Conservation (phyloP, 225 moss, liverwort and hornwort species). For the Physcomitrellopsis africana region DNA sequence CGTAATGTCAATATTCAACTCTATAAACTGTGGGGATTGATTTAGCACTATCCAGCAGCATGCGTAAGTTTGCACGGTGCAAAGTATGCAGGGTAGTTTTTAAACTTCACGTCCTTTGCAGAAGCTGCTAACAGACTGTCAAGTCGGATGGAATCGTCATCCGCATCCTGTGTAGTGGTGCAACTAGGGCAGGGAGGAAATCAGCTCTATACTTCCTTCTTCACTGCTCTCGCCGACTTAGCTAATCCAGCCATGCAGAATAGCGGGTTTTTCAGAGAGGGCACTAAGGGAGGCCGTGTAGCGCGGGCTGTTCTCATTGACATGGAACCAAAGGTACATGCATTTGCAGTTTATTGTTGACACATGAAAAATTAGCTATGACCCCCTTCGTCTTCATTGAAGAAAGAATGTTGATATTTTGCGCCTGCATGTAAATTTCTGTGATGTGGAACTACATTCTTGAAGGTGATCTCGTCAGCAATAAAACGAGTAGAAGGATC, state of each 20-base stretch:
- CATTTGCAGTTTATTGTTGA: slow-evolving; percentile 4
- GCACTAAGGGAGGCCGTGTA: slow-evolving; percentile 34
- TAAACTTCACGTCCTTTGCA: not conserved
- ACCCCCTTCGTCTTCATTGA: not conserved
- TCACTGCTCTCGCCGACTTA: slow-evolving; percentile 67
- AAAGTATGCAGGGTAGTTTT: not conserved
- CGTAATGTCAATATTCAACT: not conserved
- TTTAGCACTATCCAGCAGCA: slow-evolving; percentile 2
- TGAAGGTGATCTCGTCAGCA: slow-evolving; percentile 69
- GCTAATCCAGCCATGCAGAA: slow-evolving; percentile 33
- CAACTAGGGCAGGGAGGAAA: slow-evolving; percentile 98
- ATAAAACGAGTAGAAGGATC: slow-evolving; percentile 44
- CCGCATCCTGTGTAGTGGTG: slow-evolving; percentile 72
- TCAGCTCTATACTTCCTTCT: slow-evolving; percentile 77
- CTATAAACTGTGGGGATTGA: not conserved
- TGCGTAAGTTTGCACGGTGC: slow-evolving; percentile 11
- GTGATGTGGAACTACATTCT: slow-evolving; percentile 19
- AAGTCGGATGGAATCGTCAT: slow-evolving; percentile 41
- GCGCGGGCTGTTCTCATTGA: slow-evolving; percentile 90
- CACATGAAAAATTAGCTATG: not conserved
- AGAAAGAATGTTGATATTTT: not conserved
- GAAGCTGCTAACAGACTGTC: not conserved
- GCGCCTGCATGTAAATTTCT: not conserved
- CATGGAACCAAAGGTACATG: slow-evolving; percentile 78
- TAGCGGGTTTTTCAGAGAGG: slow-evolving; percentile 64